These are phyloP conservation scores for Stagonosporopsis rhizophila DNA, from an alignment of 2,329 filamentous ascomycete species.

Conservation along the genomic window DNA sequence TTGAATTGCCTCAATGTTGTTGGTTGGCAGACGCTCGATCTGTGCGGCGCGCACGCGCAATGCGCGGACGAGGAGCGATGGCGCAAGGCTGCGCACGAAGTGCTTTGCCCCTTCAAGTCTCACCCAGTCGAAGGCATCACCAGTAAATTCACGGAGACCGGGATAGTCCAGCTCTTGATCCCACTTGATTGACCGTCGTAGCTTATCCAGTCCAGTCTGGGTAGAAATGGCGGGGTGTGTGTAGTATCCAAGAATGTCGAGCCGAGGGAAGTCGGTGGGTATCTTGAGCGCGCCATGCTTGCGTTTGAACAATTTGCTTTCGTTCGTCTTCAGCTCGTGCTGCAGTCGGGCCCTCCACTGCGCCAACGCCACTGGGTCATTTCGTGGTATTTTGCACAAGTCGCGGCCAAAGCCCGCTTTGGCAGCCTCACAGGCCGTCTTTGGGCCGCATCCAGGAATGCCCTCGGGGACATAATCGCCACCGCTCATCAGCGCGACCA, in stretches of 20 bases:
- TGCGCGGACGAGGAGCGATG: conserved; percentile 73
- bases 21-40: conserved; percentile 24
- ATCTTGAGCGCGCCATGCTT: conserved; percentile 77
- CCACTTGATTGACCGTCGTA: conserved; percentile 66
- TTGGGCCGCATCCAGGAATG: conserved; percentile 85
- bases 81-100: conserved; percentile 80
- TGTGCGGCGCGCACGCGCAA: conserved; percentile 51
- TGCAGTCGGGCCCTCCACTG: conserved; percentile 76
- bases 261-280: conserved; percentile 80
- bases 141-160: conserved; percentile 75
- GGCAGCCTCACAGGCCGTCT: conserved; percentile 88
- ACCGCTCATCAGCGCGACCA: conserved; percentile 93
- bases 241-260: conserved; percentile 83
- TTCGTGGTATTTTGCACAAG: conserved; percentile 69
- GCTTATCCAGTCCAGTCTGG: conserved; percentile 60
- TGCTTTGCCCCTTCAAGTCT: conserved; percentile 81
- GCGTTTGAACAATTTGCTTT: conserved; percentile 78
- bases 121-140: conserved; percentile 86
- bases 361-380: conserved; percentile 65
- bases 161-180: conserved; percentile 68
- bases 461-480: conserved; percentile 93
- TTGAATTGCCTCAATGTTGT: conserved; percentile 50
- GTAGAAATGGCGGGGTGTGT: conserved; percentile 84
- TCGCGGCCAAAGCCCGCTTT: conserved; percentile 83
- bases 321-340: conserved; percentile 82